phyloP scores from a whole-genome alignment of 2,329 filamentous ascomycete genomes.

The Xylaria sp. region DNA sequence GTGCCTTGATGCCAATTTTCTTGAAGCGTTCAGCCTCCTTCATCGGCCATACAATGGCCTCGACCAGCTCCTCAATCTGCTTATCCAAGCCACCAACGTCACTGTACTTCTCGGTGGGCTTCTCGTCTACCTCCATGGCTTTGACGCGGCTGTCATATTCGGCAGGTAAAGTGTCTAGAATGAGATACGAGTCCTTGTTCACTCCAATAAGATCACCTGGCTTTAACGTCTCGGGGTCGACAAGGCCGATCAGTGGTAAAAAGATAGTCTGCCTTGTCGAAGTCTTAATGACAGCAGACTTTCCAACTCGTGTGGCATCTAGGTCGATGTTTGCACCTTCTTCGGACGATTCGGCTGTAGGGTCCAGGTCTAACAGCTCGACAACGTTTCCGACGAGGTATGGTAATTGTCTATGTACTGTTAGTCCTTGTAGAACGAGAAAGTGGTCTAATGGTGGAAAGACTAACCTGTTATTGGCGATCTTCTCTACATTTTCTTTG shows the following conservation, averaged over 20 bases:
- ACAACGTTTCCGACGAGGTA: constrained; percentile 99
- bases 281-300: constrained; percentile 99
- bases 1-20: constrained; percentile 99
- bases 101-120: constrained; percentile 98
- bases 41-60: constrained; percentile 99
- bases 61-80: constrained; percentile 98
- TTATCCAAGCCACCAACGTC: constrained; percentile 98
- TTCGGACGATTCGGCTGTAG: constrained; percentile 92
- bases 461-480: constrained; percentile 92
- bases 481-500: constrained; percentile 98
- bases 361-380: constrained; percentile 94
- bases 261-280: constrained; percentile 99
- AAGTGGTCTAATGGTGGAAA: constrained; percentile 1
- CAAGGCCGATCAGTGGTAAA: constrained; percentile 92
- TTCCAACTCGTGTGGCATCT: constrained; percentile 94
- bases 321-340: constrained; percentile 99
- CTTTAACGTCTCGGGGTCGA: constrained; percentile 93
- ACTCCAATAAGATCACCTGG: constrained; percentile 96
- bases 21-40: constrained; percentile 99
- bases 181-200: constrained; percentile 98
- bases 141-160: constrained; percentile 99
- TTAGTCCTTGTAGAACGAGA: constrained; percentile 16
- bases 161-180: constrained; percentile 93
- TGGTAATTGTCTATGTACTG: constrained; percentile 79
- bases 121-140: constrained; percentile 99